phyloP scores from a whole-genome alignment of 257 asterid genomes.

The Linderniella brevidens region DNA sequence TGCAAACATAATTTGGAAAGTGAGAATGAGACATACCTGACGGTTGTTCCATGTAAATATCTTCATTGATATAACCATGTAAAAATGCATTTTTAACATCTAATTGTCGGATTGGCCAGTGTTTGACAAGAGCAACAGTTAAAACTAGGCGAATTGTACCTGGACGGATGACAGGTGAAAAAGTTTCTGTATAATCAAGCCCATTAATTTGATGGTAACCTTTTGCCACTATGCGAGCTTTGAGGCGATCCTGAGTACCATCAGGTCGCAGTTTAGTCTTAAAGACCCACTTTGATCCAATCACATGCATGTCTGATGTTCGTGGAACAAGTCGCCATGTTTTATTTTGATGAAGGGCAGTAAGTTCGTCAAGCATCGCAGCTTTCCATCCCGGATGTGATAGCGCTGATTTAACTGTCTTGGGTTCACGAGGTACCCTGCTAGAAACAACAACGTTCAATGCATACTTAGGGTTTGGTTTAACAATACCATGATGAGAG shows the following conservation, averaged over 20 bases:
- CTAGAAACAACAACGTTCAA: background rate
- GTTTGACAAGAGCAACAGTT: background rate
- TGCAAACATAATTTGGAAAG: too few relatives aligned
- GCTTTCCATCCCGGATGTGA: background rate
- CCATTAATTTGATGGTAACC: slow-evolving; percentile 5
- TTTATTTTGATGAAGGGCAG: background rate
- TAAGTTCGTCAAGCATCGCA: slow-evolving; percentile 5
- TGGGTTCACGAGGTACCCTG: slow-evolving; percentile 1
- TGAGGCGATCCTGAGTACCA: slow-evolving; percentile 1
- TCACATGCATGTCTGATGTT: background rate
- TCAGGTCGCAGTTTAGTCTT: background rate
- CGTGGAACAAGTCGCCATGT: background rate
- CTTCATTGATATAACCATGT: too few relatives aligned
- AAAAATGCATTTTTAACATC: too few relatives aligned
- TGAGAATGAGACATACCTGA: too few relatives aligned
- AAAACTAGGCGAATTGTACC: background rate
- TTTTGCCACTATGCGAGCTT: slow-evolving; percentile 1
- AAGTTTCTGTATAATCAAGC: background rate
- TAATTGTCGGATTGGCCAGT: too few relatives aligned
- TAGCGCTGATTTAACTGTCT: background rate
- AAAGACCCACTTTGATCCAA: slow-evolving; percentile 4
- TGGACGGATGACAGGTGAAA: slow-evolving; percentile 3
- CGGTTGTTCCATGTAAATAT: too few relatives aligned
- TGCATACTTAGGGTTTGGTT: slow-evolving; percentile 6
- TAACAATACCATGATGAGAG: background rate